phyloP scores from a whole-genome alignment of 257 asterid genomes.

The Jacaranda copaia region DNA sequence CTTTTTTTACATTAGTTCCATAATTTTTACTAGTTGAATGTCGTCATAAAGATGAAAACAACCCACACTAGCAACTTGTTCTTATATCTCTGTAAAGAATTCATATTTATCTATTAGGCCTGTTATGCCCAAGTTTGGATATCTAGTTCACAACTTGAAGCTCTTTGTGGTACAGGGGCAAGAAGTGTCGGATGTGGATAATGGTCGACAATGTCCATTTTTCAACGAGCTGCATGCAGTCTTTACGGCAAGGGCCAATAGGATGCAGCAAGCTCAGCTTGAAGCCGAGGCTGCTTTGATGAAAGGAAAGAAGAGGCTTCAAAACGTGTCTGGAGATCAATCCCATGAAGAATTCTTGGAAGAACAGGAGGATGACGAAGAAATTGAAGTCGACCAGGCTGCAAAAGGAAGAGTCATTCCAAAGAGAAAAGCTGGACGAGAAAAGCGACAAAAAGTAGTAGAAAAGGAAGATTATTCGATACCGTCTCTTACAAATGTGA shows the following conservation, averaged over 20 bases:
- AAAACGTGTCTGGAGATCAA: constrained; percentile 40
- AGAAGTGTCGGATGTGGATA: constrained; percentile 52
- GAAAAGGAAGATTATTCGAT: constrained; percentile 11
- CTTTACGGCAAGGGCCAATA: constrained; percentile 47
- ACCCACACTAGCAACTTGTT: too few relatives aligned
- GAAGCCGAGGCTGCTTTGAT: background rate
- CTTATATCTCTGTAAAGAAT: too few relatives aligned
- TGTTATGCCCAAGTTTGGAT: background rate
- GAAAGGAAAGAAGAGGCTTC: constrained; percentile 47
- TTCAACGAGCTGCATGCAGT: constrained; percentile 64
- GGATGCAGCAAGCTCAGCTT: constrained; percentile 41
- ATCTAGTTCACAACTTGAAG: constrained; percentile 9
- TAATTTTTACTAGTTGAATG: too few relatives aligned
- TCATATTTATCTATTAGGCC: too few relatives aligned
- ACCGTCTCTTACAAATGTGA: background rate
- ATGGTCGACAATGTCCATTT: constrained; percentile 53
- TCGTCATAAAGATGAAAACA: too few relatives aligned
- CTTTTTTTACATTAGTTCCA: too few relatives aligned
- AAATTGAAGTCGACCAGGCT: constrained; percentile 41
- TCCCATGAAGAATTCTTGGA: constrained; percentile 39
- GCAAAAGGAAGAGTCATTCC: constrained; percentile 36
- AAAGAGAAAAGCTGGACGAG: constrained; percentile 44
- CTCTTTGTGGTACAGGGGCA: constrained; percentile 48
- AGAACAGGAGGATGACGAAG: constrained; percentile 43
- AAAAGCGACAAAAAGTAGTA: constrained; percentile 37